phyloP scores from a whole-genome alignment of 148 eudicot genomes.

The Chenopodium formosanum region DNA sequence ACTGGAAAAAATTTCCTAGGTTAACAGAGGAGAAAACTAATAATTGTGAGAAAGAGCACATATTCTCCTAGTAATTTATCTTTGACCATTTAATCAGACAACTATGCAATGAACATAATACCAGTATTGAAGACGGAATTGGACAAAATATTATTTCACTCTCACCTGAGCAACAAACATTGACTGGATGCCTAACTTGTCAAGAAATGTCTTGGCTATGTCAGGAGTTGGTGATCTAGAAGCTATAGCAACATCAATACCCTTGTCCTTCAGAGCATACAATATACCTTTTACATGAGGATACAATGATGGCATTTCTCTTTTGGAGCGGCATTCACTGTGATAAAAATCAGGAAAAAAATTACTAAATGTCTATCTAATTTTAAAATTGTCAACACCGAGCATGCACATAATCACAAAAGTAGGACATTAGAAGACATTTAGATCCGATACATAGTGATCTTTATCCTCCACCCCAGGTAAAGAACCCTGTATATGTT shows the following conservation, averaged over 20 bases:
- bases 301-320: conserved; percentile 82
- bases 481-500: background rate
- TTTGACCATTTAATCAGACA: background rate
- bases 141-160: background rate
- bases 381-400: background rate
- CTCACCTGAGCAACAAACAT: conserved; percentile 94
- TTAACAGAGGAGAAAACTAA: background rate
- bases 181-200: conserved; percentile 68
- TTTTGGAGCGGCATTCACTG: conserved; percentile 95
- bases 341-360: conserved; percentile 2
- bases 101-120: background rate
- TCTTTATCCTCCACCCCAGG: background rate
- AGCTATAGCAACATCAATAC: conserved; percentile 79
- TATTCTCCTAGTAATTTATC: background rate
- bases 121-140: background rate
- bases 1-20: conserved; percentile 89
- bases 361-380: background rate
- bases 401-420: conserved; percentile 2
- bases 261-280: conserved; percentile 87
- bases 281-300: conserved; percentile 90
- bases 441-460: background rate
- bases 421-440: background rate
- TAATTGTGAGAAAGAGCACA: conserved; percentile 1
- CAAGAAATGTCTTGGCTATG: conserved; percentile 82
- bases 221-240: conserved; percentile 97